A percentile compares a stretch with the other conserved stretches of the same genome.
phyloP scores from a whole-genome alignment of 2,329 filamentous ascomycete species.

The Fusarium miscanthi region DNA sequence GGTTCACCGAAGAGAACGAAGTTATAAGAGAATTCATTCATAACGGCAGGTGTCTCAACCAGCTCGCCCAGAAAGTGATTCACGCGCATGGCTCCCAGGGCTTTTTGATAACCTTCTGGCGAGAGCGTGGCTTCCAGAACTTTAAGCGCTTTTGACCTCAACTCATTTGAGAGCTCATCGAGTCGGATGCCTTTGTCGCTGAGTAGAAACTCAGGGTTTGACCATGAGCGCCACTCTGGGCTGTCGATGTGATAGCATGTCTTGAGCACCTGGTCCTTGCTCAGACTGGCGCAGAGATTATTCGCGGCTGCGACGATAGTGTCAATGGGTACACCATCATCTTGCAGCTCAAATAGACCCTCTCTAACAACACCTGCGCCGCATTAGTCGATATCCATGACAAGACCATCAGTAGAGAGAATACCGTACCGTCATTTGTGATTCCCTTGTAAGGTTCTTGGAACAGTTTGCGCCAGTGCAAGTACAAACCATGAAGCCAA shows the following conservation, averaged over 20 bases:
- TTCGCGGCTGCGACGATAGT: constrained; percentile 65
- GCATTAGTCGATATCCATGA: fast-evolving
- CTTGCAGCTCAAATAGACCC: constrained; percentile 67
- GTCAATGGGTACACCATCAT: constrained; percentile 71
- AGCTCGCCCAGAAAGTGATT: constrained; percentile 81
- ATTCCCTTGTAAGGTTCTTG: constrained; percentile 77
- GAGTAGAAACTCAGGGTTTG: constrained; percentile 79
- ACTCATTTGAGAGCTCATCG: constrained; percentile 61
- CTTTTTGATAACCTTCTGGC: constrained; percentile 77
- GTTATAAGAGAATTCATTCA: constrained; percentile 83
- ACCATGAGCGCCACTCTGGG: constrained; percentile 76
- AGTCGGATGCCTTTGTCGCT: constrained; percentile 76
- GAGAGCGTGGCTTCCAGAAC: constrained; percentile 64
- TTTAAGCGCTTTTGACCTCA: neutral
- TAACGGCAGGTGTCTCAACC: constrained; percentile 68
- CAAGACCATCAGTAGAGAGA: fast-evolving
- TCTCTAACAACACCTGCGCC: constrained; percentile 50
- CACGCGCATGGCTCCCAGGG: constrained; percentile 75
- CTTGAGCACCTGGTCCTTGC: neutral
- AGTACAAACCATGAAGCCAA: constrained; percentile 72
- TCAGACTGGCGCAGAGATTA: neutral
- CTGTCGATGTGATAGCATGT: constrained; percentile 70
- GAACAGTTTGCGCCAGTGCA: constrained; percentile 68
- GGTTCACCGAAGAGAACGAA: constrained; percentile 76
- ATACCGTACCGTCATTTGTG: constrained; percentile 69